phyloP scores from a whole-genome alignment of 2,329 filamentous ascomycete genomes.

The Leptographium wingfieldii region DNA sequence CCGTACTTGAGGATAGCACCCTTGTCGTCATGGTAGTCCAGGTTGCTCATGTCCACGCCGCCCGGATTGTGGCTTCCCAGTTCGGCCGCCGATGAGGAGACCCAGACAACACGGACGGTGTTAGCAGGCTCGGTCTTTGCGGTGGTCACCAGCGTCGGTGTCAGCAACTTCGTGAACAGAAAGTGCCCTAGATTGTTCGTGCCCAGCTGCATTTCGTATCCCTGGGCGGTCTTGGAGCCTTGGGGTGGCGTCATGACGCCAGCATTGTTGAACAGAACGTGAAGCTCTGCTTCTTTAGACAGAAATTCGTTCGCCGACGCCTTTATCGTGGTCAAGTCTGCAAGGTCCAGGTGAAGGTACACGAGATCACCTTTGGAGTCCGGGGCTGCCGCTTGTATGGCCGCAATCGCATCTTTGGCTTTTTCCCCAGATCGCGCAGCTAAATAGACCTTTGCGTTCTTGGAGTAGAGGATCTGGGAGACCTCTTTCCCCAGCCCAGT shows the following conservation, averaged over 20 bases:
- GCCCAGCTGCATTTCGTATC: conserved; percentile 14
- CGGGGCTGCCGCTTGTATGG: conserved; percentile 22
- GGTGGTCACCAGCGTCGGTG: conserved; percentile 11
- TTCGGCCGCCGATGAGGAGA: conserved; percentile 10
- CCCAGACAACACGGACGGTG: conserved; percentile 13
- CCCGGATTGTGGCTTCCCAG: conserved; percentile 4
- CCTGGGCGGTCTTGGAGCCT: conserved; percentile 17
- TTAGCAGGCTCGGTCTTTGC: conserved; percentile 1
- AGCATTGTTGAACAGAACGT: conserved; percentile 27
- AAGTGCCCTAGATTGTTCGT: conserved; percentile 15
- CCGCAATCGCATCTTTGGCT: conserved; percentile 25
- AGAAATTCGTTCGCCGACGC: conserved; percentile 18
- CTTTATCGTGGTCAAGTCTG: conserved; percentile 18
- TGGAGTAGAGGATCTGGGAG: conserved; percentile 34
- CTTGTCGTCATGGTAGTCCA: conserved; percentile 6
- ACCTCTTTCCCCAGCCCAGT: conserved; percentile 32
- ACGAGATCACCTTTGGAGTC: conserved; percentile 20
- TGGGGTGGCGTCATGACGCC: conserved; percentile 20
- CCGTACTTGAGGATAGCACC: background rate
- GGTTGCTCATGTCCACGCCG: conserved; percentile 9
- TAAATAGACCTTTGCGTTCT: conserved; percentile 37
- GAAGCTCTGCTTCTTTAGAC: conserved; percentile 17
- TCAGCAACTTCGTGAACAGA: conserved; percentile 14
- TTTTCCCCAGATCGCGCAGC: conserved; percentile 29
- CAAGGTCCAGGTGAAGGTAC: conserved; percentile 28